Evolutionary conservation across 164 flowering plant species (phyloP), one percentile per base, ranked within the genome.

Genomic region (Umbilicus rupestris): DNA sequence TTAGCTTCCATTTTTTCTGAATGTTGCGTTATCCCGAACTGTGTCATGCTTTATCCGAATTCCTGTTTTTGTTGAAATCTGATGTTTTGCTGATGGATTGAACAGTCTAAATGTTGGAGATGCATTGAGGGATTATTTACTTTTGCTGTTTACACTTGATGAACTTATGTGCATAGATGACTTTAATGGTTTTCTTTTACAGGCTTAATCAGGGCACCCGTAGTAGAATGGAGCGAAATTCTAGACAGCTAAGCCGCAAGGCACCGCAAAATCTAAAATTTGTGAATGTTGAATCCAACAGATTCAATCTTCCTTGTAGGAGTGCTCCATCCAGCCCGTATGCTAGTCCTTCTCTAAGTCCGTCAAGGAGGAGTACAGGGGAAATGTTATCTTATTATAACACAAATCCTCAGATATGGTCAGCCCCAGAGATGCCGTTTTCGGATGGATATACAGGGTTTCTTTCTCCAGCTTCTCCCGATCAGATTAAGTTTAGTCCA

Each of bases 291-390:
- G 4, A 73, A 59, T 17, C 65, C 49, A 57, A 70, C 69, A 41
- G 64, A 71, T 35, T 76, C 33, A 74, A 71, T 68, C 71, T 74
- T 69, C 83, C 87, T 67, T 31, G 39, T 31, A 74, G 57, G 70
- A 90, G 92, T 82, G 86, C 89, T 71, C 90, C 90, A 30, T 52
- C 73, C 17, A 85, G 88, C 68, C 79, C 86, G 10, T 84, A 75
- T 41, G 69, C 87, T 33, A 88, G 93, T 72, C 87, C 89, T 59
- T 57, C 30, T 30, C 74, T 58, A n/a, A 88, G 96, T 72, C 93
- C 96, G 37, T 78, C 72, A 62, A 81, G 80, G 66, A 49, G 37
- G 46, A 73, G 75, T 69, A 46, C 69, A 3, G 70, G 71, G 55
- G 82, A 83, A 62, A 55, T 66, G 24, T 73, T 70, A 28, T 70